phyloP scores from a whole-genome alignment of 805 yeast species.

The Naumovozyma castellii region DNA sequence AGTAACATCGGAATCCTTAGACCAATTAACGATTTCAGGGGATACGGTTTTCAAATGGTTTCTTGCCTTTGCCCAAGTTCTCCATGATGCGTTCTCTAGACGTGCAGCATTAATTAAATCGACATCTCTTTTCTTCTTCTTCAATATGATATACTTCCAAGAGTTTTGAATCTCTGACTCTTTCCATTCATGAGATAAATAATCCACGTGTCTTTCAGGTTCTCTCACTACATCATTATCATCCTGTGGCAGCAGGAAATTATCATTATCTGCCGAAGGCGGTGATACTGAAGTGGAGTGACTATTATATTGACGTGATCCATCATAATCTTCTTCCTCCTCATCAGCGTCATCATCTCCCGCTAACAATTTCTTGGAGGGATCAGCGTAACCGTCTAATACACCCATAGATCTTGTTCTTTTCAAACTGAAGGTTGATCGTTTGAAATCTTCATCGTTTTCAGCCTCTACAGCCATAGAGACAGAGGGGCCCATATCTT shows the following conservation, averaged over 20 bases:
- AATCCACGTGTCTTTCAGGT: conserved; percentile 89
- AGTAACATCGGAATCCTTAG: conserved; percentile 91
- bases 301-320: conserved; percentile 5
- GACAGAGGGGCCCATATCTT: conserved; percentile 32
- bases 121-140: conserved; percentile 43
- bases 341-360: neutral
- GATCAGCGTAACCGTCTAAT: conserved; percentile 57
- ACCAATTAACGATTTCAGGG: conserved; percentile 92
- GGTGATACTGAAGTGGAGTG: conserved; percentile 29
- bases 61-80: conserved; percentile 95
- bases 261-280: conserved; percentile 26
- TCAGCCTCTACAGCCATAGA: conserved; percentile 57
- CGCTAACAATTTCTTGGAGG: conserved; percentile 34
- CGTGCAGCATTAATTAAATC: conserved; percentile 78
- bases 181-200: conserved; percentile 91
- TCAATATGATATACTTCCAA: conserved; percentile 85
- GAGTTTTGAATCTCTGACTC: conserved; percentile 87
- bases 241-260: conserved; percentile 51
- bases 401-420: conserved; percentile 78
- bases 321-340: neutral
- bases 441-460: conserved; percentile 60
- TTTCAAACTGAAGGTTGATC: conserved; percentile 63
- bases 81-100: conserved; percentile 87
- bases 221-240: conserved; percentile 72
- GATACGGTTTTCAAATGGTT: conserved; percentile 69